These are phyloP conservation scores for Mayamaea pseudoterrestris DNA, from an alignment of 108 stramenopile genomes.

Conservation along the genomic window DNA sequence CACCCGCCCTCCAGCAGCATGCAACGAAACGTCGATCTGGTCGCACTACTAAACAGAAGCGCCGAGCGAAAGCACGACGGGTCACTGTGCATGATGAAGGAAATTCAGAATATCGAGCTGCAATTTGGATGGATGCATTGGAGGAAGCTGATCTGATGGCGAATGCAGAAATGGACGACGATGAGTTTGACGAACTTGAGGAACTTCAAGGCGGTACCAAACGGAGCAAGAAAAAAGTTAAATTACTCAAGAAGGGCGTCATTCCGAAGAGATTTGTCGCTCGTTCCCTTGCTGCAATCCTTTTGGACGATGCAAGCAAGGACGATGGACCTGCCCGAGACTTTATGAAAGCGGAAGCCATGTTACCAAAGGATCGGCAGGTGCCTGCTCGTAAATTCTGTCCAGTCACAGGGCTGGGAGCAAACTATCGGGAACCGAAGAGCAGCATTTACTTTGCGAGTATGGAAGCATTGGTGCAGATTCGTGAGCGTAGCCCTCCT, in stretches of 20 bases:
- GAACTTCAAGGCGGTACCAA: constrained; percentile 38
- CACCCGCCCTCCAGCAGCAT: constrained; percentile 19
- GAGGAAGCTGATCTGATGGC: constrained; percentile 46
- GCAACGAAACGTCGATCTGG: constrained; percentile 36
- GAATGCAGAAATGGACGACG: constrained; percentile 47
- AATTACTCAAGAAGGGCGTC: constrained; percentile 7
- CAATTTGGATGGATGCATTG: constrained; percentile 70
- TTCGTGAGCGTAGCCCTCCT: constrained; percentile 70
- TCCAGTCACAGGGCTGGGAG: constrained; percentile 67
- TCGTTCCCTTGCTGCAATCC: constrained; percentile 62
- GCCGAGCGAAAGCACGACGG: constrained; percentile 74
- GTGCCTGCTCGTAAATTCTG: constrained; percentile 63
- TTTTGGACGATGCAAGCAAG: constrained; percentile 64
- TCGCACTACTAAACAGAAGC: constrained; percentile 44
- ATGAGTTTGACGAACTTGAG: constrained; percentile 69
- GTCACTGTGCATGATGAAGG: constrained; percentile 15
- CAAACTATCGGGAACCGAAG: constrained; percentile 67
- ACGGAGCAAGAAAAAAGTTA: constrained; percentile 13
- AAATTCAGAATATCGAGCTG: constrained; percentile 33
- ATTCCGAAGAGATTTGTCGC: constrained; percentile 64
- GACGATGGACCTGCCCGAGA: constrained; percentile 48
- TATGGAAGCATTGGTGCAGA: constrained; percentile 69
- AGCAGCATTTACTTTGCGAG: constrained; percentile 67
- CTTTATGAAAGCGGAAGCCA: constrained; percentile 53
- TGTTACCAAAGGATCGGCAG: neutral